These are phyloP conservation scores for Lippia alba DNA, from an alignment of 305 asterid genomes.

Conservation along the genomic window DNA sequence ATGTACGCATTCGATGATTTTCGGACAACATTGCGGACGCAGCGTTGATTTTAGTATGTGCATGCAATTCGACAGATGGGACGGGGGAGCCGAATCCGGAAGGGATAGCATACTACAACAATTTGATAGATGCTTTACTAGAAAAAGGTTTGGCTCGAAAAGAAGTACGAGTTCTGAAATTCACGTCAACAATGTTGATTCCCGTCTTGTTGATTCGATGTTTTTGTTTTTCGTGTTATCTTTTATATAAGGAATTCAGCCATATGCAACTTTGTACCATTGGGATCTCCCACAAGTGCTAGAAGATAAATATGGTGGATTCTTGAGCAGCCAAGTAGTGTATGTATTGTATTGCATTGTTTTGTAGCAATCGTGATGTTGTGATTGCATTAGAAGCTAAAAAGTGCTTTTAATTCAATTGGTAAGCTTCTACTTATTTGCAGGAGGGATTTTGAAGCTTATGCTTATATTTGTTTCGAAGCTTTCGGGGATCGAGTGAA, in stretches of 20 bases:
- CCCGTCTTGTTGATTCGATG: neutral
- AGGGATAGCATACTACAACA: constrained; percentile 80
- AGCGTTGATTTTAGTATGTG: neutral
- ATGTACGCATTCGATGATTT: neutral
- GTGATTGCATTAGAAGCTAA: neutral
- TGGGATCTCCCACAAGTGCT: constrained; percentile 90
- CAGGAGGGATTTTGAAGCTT: constrained; percentile 71
- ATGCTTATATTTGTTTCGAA: constrained; percentile 73
- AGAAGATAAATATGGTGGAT: constrained; percentile 73
- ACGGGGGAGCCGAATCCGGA: constrained; percentile 73
- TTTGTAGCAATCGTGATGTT: neutral
- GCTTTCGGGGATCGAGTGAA: constrained; percentile 84
- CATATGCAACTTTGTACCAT: constrained; percentile 78
- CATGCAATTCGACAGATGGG: constrained; percentile 57
- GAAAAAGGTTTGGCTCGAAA: constrained; percentile 59
- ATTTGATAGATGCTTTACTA: constrained; percentile 66
- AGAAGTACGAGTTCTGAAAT: neutral
- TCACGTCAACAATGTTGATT: neutral
- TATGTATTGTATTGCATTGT: constrained; percentile 46
- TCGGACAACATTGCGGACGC: neutral
- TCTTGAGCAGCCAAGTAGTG: constrained; percentile 64
- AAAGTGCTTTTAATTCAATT: neutral
- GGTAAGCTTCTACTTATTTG: constrained; percentile 9
- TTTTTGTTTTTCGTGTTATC: neutral
- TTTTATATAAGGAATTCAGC: constrained; percentile 63